Base-by-base conservation (phyloP, 1,139 yeast genomes). In the Lodderomyces pseudojiufengensis region DNA sequence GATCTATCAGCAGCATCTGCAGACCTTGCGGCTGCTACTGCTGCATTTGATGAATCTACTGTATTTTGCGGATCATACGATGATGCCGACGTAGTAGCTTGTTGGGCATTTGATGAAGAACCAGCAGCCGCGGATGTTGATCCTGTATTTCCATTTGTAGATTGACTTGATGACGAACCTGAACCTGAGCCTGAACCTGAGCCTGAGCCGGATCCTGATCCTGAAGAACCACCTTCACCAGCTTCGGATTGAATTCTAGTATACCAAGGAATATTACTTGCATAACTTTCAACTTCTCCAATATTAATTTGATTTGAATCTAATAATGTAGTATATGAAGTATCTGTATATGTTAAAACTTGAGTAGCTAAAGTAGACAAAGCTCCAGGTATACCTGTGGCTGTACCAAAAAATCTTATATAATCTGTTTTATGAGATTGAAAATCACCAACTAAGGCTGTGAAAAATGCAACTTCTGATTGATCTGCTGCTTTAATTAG, bases 191-290 rank as follows among this genome's bases (percentile, higher is more conserved):
- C 21, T 3, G 24, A 27, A 12, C 33, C 15, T 9, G 35, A 13
- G 2, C n/a, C 35, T 23, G 39, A 31, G 15, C 40, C 48, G 3
- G 50, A 26, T 14, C 37, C 40, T 13, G 39, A 35, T 5, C 30
- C 23, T 27, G 30, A 27, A 9, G 24, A 16, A 18, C 44, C 48
- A 28, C 31, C 38, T 14, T 26, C 45, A 34, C 40, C 46, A 8
- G 37, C 51, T 10, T 42, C 59, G 6, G 54, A 54, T 38, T 40
- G 50, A 37, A 67, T 51, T 37, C 69, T 52, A 13, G 65, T 34
- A 50, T 59, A 65, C 76, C 76, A 70, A 24, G 75, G 73, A 44
- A 70, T 61, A 27, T 55, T 54, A 27, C 68, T 57, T 27, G 72
- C 75, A 47, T 54, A 69, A 12, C 47, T 42, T 46, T 51, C 57